Conservation (phyloP, 75 land plant species). For the Selaginella tamariscina region DNA sequence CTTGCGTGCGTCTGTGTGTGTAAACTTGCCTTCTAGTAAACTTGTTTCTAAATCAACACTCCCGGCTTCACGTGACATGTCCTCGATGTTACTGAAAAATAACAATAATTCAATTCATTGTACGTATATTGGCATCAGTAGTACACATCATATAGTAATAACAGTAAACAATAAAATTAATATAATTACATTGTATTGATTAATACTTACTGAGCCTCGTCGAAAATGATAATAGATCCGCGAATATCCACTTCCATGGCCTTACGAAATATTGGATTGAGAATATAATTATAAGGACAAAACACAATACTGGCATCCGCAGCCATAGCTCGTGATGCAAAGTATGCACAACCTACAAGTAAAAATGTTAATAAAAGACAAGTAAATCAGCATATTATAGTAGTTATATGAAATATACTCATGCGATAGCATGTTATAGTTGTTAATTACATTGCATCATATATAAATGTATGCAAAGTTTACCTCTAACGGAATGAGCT, state of each 20-base stretch:
- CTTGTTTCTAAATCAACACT: constrained; percentile 78
- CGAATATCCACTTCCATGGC: constrained; percentile 80
- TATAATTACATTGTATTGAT: too few species aligned
- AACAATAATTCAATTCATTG: not conserved
- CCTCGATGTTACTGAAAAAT: constrained; percentile 71
- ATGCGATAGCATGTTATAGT: too few species aligned
- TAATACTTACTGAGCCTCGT: constrained; percentile 90
- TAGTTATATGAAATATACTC: not conserved
- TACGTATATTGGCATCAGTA: too few species aligned
- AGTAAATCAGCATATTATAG: not conserved
- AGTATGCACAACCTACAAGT: constrained; percentile 79
- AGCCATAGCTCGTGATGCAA: constrained; percentile 75
- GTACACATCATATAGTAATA: too few species aligned
- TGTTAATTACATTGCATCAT: too few species aligned
- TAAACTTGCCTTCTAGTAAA: constrained; percentile 45
- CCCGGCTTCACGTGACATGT: constrained; percentile 82
- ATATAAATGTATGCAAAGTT: too few species aligned
- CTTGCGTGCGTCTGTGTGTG: not conserved
- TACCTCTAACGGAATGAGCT: constrained; percentile 67
- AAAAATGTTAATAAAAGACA: not conserved
- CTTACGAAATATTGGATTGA: constrained; percentile 66
- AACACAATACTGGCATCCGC: constrained; percentile 69
- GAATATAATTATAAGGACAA: constrained; percentile 79
- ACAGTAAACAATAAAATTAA: too few species aligned
- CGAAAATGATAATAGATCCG: constrained; percentile 74